Percentiles rank a stretch among this genome's conserved stretches.
Evolutionary conservation across 2,329 filamentous ascomycete genomes (phyloP).

Genomic region (Fusarium begoniae): DNA sequence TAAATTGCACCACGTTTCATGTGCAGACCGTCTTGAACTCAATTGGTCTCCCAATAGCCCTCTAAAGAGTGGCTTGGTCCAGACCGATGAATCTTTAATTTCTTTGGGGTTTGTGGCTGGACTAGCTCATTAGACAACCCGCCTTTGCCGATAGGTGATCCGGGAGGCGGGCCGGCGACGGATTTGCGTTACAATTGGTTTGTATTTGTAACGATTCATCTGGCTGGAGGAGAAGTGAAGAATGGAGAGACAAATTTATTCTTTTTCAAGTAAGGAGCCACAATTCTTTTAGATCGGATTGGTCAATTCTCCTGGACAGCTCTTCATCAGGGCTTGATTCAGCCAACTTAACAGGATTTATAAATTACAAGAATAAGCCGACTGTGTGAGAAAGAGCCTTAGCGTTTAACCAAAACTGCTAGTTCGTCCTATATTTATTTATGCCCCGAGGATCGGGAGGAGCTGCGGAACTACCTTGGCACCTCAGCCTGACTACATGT

Average conservation of each 20-base stretch:
- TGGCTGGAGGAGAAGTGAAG: accelerated
- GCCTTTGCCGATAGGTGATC: background rate
- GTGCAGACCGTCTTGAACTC: background rate
- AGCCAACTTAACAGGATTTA: too few species aligned
- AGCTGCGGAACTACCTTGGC: too few species aligned
- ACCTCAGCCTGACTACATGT: accelerated
- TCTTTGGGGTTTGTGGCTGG: background rate
- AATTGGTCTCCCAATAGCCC: background rate
- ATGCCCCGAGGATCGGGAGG: too few species aligned
- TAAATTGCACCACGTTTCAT: background rate
- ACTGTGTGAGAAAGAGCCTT: accelerated
- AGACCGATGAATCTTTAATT: background rate
- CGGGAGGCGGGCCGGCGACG: background rate
- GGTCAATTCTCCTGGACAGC: too few species aligned
- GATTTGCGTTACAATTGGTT: accelerated
- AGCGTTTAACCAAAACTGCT: accelerated
- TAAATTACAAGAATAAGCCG: too few species aligned
- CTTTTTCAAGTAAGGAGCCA: accelerated
- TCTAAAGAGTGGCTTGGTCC: background rate
- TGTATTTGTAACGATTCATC: background rate
- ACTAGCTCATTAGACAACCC: accelerated
- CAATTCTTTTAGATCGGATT: too few species aligned
- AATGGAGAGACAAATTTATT: accelerated
- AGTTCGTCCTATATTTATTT: accelerated
- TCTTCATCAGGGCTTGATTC: too few species aligned